A percentile compares a stretch with the other conserved stretches of the same genome.
Evolutionary conservation across 2,329 filamentous ascomycete genomes (phyloP).

Genomic region (Fusarium veterinarium): DNA sequence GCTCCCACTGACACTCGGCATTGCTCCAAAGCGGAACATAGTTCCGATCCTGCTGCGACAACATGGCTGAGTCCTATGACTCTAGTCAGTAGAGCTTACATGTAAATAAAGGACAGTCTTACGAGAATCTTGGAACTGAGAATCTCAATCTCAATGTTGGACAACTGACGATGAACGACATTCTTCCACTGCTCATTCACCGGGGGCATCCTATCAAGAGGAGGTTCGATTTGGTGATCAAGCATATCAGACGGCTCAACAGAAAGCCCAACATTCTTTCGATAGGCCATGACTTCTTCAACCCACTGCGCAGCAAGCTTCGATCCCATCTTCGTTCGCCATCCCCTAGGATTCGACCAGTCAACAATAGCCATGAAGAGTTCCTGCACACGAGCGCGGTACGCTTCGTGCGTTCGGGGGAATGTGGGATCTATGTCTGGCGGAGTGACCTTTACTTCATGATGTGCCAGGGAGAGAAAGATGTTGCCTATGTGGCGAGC

Average conservation of each 20-base stretch:
- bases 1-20: constrained; percentile 40
- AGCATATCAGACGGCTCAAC: constrained; percentile 6
- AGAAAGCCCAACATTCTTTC: not conserved
- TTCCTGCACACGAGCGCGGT: constrained; percentile 8
- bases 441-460: not conserved
- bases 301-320: constrained; percentile 19
- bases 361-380: constrained; percentile 40
- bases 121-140: constrained; percentile 36
- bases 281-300: not conserved
- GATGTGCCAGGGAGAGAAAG: constrained; percentile 13
- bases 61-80: constrained; percentile 25
- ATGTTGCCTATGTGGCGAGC: not conserved
- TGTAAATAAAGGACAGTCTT: not conserved
- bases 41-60: constrained; percentile 34
- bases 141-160: constrained; percentile 39
- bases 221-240: constrained; percentile 29
- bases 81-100: not conserved
- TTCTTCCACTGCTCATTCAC: constrained; percentile 37
- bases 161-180: constrained; percentile 29
- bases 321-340: constrained; percentile 37
- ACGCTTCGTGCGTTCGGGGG: not conserved
- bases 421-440: constrained; percentile 23
- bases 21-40: constrained; percentile 38
- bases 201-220: constrained; percentile 21
- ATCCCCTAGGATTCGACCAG: constrained; percentile 27